Conservation (phyloP, 164 flowering plant genomes). For the Chloranthus sessilifolius region DNA sequence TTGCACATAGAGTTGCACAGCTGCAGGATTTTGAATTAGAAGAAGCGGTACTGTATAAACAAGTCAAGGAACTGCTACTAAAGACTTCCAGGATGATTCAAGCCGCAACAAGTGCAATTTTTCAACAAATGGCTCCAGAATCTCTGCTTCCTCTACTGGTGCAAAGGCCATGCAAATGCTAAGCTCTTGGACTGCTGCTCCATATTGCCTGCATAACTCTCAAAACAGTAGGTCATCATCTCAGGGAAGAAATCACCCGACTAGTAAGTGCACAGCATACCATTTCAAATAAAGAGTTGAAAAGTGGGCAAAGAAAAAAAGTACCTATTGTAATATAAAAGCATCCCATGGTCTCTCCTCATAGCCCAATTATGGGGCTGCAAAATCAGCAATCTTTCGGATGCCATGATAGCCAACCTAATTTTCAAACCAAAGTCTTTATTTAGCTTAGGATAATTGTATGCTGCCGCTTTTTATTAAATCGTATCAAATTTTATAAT, state of each 20-base stretch:
- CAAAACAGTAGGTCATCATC: background rate
- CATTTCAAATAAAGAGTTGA: background rate
- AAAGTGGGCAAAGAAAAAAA: background rate
- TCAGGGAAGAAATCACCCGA: background rate
- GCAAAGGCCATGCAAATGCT: conserved; percentile 87
- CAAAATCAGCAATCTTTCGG: conserved; percentile 59
- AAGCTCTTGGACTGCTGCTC: conserved; percentile 66
- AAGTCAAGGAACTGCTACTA: conserved; percentile 35
- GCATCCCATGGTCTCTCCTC: conserved; percentile 80
- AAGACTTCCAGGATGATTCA: conserved; percentile 56
- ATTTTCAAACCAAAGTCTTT: background rate
- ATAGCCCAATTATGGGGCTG: conserved; percentile 75
- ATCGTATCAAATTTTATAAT: too few species aligned
- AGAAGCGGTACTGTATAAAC: background rate
- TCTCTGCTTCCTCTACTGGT: conserved; percentile 63
- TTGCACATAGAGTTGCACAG: background rate
- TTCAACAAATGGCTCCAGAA: conserved; percentile 66
- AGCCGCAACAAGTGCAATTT: conserved; percentile 60
- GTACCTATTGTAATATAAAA: conserved; percentile 53
- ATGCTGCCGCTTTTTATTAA: too few species aligned
- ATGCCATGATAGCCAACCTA: conserved; percentile 76
- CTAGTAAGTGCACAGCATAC: too few species aligned
- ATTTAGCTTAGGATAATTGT: too few species aligned
- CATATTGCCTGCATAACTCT: conserved; percentile 38
- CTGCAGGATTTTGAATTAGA: background rate